These are phyloP conservation scores for Wickerhamomyces sp. DNA, from an alignment of 1,139 yeast species.

Conservation along the genomic window DNA sequence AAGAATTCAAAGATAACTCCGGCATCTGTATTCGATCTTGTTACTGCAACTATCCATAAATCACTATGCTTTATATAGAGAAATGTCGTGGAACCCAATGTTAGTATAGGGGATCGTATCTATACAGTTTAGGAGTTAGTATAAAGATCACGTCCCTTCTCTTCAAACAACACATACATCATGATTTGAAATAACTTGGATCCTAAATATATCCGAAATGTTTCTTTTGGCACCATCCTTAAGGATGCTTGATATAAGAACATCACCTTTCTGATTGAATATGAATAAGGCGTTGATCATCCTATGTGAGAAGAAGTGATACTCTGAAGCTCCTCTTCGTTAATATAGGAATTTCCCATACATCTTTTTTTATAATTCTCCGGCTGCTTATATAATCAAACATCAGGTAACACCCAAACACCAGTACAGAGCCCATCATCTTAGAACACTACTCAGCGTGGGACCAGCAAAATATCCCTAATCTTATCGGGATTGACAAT, in stretches of 20 bases:
- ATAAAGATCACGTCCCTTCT: conserved; percentile 2
- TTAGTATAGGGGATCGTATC: conserved; percentile 74
- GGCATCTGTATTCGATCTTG: conserved; percentile 86
- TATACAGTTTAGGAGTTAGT: conserved; percentile 14
- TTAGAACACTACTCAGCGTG: no score
- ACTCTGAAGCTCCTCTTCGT: no score
- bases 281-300: conserved; percentile 82
- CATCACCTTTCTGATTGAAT: conserved; percentile 78
- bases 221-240: conserved; percentile 65
- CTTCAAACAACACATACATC: conserved; percentile 28
- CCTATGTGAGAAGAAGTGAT: no score
- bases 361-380: no score
- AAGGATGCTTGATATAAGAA: conserved; percentile 72
- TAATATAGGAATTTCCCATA: no score
- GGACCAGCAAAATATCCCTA: no score
- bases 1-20: conserved; percentile 75
- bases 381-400: no score
- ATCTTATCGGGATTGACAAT: no score
- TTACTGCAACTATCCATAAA: conserved; percentile 80
- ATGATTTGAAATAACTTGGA: conserved; percentile 72
- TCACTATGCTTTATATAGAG: conserved; percentile 67
- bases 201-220: conserved; percentile 84
- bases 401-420: no score
- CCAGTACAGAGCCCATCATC: no score
- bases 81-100: conserved; percentile 90